Evolutionary conservation across 495 filamentous ascomycete species (phyloP), one percentile per base, ranked within the genome.

Genomic region (Hypoxylon fuscum): DNA sequence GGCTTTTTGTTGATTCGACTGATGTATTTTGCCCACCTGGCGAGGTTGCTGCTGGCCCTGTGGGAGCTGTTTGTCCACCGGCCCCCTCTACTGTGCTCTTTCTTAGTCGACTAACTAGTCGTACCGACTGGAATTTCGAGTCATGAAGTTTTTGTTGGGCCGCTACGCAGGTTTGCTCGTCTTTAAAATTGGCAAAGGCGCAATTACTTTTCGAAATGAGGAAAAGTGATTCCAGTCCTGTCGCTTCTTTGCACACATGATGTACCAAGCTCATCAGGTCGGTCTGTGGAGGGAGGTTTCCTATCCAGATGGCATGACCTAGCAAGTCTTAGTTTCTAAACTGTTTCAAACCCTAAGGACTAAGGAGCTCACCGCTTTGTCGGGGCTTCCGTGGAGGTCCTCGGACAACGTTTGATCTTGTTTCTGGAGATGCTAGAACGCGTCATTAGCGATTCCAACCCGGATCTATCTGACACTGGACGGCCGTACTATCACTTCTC

Each of bases 161-260:
- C 2, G 87, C 85, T 18, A 83, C 76, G 69, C 92, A 96, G 15
- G 88, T 85, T 10, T 75, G 77, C 60, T 96, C 95, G 38, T 90
- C 90, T 59, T 87, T 88, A 69, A 96, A 98, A 69, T 98, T 98
- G 68, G 96, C 91, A 79, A 98, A 98, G 0, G 93, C 95, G 69
- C 95, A 98, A 68, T 97, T 97, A 74, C 92, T 97, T 72, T 96
- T 98, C 3, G 95, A 95, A 22, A 98, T 98, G 20, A 97, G 79
- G 62, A 97, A 97, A 18, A 98, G 82, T 35, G 92, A 96, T 73
- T 96, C 90, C 31, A 98, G 85, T 17, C 93, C 90, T 0, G 83
- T 87, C 0, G 91, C 88, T 55, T 93, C 92, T 55, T 83, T 86
- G 21, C 92, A 96, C 51, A 97, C 96, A 70, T 97, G 89, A 60